Base-by-base conservation (phyloP, 164 flowering plant species). In the Liquidambar formosana region DNA sequence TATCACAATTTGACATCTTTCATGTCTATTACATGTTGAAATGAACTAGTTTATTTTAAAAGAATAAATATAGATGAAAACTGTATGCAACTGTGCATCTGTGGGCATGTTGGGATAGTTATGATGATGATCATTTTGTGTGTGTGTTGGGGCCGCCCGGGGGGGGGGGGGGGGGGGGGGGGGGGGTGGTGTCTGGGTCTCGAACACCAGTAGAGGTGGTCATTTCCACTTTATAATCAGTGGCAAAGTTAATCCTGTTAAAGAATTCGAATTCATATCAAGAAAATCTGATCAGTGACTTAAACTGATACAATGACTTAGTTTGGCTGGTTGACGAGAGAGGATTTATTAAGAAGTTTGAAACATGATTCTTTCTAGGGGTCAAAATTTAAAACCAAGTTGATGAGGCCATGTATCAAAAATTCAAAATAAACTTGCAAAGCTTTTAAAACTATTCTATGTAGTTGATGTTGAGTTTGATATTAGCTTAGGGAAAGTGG, bases 401-500 rank as follows among this genome's bases (percentile, higher is more conserved):
- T 63, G 52, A 46, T 26, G n/a, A n/a, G 49, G 33, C 52, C 18
- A 63, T 25, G 21, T 25, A 21, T 23, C 14, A 45, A n/a, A n/a
- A n/a, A n/a, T n/a, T n/a, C n/a, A n/a, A 63, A 21, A 1, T 61
- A 19, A 43, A 43, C 23, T 13, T 23, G 33, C 33, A 25, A 26
- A 12, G 28, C 13, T 57, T n/a, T 57, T 25, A 26, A 25, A 21
- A 15, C 13, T 22, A 25, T 25, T 4, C 28, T 33, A 52, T 51
- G 8, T 51, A 33, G 16, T 38, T 38, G 57, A 18, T 45, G 57
- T 57, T 57, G 52, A 33, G 13, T 38, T 6, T 57, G 27, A 66
- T 21, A 28, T 46, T 21, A 52, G 65, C 70, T 76, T 51, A 16
- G 53, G 11, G 33, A 66, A 58, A 62, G 56, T 51, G 46, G 63